Evolutionary conservation across 768 basidiomycete species (phyloP).

Genomic region (Panaeolus cyanescens): DNA sequence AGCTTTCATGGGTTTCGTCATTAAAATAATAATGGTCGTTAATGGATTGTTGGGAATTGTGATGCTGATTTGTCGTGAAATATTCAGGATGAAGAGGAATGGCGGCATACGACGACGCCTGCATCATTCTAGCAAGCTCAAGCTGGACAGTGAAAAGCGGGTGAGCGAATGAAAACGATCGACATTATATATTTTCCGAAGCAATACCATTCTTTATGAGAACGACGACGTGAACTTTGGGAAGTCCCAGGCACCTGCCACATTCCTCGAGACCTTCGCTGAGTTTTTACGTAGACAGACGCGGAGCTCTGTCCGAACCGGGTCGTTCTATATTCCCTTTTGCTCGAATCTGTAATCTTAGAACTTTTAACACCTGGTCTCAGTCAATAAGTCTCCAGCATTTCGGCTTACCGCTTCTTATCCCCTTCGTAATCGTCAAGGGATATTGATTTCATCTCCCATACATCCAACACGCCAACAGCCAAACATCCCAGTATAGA

Average conservation of each 20-base stretch:
- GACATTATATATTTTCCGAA: conserved; percentile 50
- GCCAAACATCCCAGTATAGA: neutral
- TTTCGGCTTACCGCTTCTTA: conserved; percentile 1
- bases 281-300: conserved; percentile 44
- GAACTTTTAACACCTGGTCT: conserved; percentile 3
- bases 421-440: conserved; percentile 3
- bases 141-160: conserved; percentile 28
- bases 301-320: conserved; percentile 42
- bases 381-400: conserved; percentile 6
- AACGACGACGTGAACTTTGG: conserved; percentile 43
- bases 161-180: conserved; percentile 29
- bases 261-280: conserved; percentile 41
- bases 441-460: conserved; percentile 15
- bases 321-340: conserved; percentile 35
- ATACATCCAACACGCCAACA: neutral
- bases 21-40: conserved; percentile 32
- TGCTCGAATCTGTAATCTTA: conserved; percentile 13
- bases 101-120: conserved; percentile 34
- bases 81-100: conserved; percentile 29
- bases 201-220: conserved; percentile 41
- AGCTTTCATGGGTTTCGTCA: conserved; percentile 29
- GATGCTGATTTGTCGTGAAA: conserved; percentile 21
- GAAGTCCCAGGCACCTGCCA: conserved; percentile 46
- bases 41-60: conserved; percentile 19
- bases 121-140: conserved; percentile 29